Evolutionary conservation across 164 flowering plant species (phyloP).

Genomic region (Nymphaea colorata): DNA sequence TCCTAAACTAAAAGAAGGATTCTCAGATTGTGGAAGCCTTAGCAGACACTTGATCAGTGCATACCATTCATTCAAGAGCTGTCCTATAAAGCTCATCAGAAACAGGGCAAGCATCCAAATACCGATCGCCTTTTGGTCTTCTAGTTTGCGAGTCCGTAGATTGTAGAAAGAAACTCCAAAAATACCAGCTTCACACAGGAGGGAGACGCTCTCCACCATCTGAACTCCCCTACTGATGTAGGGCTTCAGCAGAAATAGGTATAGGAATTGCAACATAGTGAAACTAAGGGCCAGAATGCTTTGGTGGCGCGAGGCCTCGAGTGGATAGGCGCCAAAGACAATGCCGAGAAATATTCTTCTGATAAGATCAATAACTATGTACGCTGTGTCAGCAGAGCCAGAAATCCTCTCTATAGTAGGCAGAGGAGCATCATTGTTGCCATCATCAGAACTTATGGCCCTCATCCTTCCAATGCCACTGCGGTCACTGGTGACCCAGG

Average conservation of each 20-base stretch:
- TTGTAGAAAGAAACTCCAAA: constrained; percentile 24
- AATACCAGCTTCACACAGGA: constrained; percentile 39
- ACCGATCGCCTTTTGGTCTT: constrained; percentile 18
- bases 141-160: constrained; percentile 5
- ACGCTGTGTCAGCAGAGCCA: constrained; percentile 39
- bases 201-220: constrained; percentile 34
- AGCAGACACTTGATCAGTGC: constrained; percentile 28
- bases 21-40: constrained; percentile 25
- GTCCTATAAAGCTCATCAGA: constrained; percentile 30
- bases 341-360: constrained; percentile 35
- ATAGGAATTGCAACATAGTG: constrained; percentile 35
- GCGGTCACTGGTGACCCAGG: constrained; percentile 27
- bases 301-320: constrained; percentile 7
- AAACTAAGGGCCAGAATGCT: constrained; percentile 24
- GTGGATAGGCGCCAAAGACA: constrained; percentile 29
- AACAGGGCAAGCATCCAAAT: constrained; percentile 32
- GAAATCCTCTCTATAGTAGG: constrained; percentile 16
- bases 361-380: constrained; percentile 37
- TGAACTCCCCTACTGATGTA: constrained; percentile 38
- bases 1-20: constrained; percentile 32
- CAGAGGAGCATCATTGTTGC: constrained; percentile 20
- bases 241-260: constrained; percentile 32
- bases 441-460: constrained; percentile 25
- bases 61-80: constrained; percentile 44
- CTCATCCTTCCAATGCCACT: constrained; percentile 40